Base-by-base conservation (phyloP, 2,329 filamentous ascomycete genomes). In the Dactylella cylindrospora region DNA sequence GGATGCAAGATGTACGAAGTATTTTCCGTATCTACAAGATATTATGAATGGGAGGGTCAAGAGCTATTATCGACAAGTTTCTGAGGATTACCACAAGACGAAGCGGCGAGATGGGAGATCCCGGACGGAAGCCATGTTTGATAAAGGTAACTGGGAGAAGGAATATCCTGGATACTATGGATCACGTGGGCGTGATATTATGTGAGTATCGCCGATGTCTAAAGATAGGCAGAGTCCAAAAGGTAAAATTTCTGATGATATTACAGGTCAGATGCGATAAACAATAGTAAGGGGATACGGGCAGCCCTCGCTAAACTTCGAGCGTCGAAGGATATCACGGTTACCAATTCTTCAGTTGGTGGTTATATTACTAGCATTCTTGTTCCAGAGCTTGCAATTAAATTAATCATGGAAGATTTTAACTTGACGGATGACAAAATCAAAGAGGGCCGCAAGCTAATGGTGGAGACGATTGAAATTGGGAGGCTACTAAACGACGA, bases 361-460 rank as follows among this genome's bases (percentile, higher is more conserved):
- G 44, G 36, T 15, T 64, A 64, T 23, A 52, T 64, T 8, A 45
- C 51, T 20, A 32, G 52, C 6, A 64, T 64, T 20, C 45, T 64
- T 0, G 31, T 64, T 10, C 59, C 59, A 8, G 59, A 64, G 19
- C 44, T 64, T 7, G 59, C 44, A 9, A 64, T 38, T 15, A 44
- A 51, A 13, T 20, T 64, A 12, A 51, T 64, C 13, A 64, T 64
- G 59, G 59, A 64, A 17, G 59, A 64, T 33, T 57, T 64, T 13
- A 29, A 46, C 6, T 45, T 55, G 51, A 23, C 38, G 13, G 46
- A 64, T 10, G 40, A 46, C 12, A 43, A 57, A 10, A 35, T 64
- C 12, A 45, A 41, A 17, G 45, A 43, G 9, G 59, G 39, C 5
- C 44, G 59, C 4, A 43, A 62, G n/a, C 12, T 62, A 13, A 62